These are phyloP conservation scores for Tolypocladium ovalisporum DNA, from an alignment of 2,329 filamentous ascomycete genomes.

Conservation along the genomic window DNA sequence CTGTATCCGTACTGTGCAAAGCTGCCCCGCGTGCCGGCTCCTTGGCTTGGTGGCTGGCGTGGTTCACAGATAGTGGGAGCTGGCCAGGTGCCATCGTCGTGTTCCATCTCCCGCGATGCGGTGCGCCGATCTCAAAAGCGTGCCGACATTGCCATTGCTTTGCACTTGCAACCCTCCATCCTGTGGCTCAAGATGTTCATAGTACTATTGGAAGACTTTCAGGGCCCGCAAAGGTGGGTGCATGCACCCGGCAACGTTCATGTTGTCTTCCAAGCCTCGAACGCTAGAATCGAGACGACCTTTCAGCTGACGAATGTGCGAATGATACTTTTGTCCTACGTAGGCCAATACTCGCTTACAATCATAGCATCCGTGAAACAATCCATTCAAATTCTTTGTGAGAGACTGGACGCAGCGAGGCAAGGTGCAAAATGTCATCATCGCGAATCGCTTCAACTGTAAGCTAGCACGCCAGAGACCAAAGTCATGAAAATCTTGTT, in stretches of 20 bases:
- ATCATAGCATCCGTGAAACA: neutral
- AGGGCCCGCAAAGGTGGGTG: neutral
- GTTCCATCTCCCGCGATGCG: neutral
- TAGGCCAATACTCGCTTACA: neutral
- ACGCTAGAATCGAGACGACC: neutral
- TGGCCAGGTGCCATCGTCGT: neutral
- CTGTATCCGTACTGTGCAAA: too few relatives aligned
- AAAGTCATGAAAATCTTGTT: neutral
- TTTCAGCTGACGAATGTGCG: neutral
- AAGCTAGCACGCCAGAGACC: neutral
- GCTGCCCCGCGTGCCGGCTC: neutral
- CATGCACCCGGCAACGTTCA: too few relatives aligned
- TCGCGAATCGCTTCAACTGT: neutral
- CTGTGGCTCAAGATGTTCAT: neutral
- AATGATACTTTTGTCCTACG: too few relatives aligned
- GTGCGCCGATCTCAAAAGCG: neutral
- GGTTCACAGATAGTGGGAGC: neutral
- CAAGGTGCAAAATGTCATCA: neutral
- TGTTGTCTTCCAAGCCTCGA: neutral
- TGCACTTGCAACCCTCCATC: neutral
- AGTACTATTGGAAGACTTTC: neutral
- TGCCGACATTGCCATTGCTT: neutral
- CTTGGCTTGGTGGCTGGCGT: neutral
- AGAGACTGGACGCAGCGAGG: neutral
- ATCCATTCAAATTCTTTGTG: neutral